Percentiles rank a stretch among this genome's conserved stretches.
phyloP scores from a whole-genome alignment of 192 early-diverging fungal species.

The Entophlyctis helioformis region DNA sequence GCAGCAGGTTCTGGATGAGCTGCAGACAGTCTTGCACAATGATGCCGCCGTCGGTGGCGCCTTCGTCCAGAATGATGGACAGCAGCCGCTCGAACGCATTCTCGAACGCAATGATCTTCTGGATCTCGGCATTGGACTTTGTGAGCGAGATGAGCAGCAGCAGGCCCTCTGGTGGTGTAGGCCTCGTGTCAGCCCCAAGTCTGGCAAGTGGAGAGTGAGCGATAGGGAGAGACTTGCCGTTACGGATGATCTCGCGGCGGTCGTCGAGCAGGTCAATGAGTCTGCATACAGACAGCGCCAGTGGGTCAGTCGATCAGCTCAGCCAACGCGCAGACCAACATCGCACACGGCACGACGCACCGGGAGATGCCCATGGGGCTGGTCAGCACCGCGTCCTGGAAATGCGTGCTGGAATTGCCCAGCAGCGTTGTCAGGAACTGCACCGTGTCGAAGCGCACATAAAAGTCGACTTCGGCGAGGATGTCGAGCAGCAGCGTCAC shows the following conservation, averaged over 20 bases:
- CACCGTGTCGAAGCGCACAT: slow-evolving; percentile 83
- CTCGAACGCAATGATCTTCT: slow-evolving; percentile 98
- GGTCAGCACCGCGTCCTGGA: slow-evolving; percentile 80
- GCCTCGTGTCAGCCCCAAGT: not conserved
- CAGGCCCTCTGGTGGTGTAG: slow-evolving; percentile 62
- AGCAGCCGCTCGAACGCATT: slow-evolving; percentile 92
- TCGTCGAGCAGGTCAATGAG: slow-evolving; percentile 93
- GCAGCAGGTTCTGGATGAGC: slow-evolving; percentile 79
- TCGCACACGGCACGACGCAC: too few relatives aligned
- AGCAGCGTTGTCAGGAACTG: slow-evolving; percentile 74
- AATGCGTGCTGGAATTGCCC: slow-evolving; percentile 34
- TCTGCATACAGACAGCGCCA: slow-evolving; percentile 45
- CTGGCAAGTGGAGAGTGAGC: not conserved
- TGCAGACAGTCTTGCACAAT: slow-evolving; percentile 95
- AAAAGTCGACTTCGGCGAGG: slow-evolving; percentile 86
- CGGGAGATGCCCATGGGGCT: slow-evolving; percentile 48
- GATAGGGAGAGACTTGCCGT: slow-evolving; percentile 44
- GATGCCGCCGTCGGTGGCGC: slow-evolving; percentile 82
- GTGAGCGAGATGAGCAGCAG: slow-evolving; percentile 84
- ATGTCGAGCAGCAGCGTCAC: slow-evolving; percentile 76
- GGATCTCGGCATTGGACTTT: slow-evolving; percentile 86
- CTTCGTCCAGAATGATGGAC: slow-evolving; percentile 79
- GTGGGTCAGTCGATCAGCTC: too few relatives aligned
- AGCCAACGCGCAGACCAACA: too few relatives aligned
- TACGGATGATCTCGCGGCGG: slow-evolving; percentile 87